Percentiles rank a stretch among this genome's conserved stretches.
phyloP scores from a whole-genome alignment of 2,329 filamentous ascomycete genomes.

The Fusarium continuum region DNA sequence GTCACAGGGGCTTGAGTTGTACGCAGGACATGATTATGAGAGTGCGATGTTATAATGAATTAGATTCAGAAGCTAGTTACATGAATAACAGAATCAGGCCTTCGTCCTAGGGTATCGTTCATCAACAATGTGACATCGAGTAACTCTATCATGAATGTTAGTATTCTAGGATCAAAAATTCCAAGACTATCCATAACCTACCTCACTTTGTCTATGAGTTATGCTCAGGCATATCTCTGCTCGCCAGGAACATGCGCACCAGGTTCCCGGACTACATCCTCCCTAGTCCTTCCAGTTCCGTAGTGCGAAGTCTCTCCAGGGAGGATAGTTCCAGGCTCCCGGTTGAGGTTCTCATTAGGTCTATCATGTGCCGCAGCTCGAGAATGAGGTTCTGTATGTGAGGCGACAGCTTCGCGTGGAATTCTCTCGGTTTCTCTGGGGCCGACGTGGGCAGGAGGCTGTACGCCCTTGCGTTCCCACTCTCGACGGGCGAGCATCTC shows the following conservation, averaged over 20 bases:
- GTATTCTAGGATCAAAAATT: too few relatives aligned
- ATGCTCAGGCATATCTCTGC: neutral
- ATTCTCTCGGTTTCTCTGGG: neutral
- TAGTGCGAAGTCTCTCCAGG: slow-evolving; percentile 14
- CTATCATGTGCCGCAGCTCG: neutral
- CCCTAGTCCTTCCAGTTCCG: slow-evolving; percentile 4
- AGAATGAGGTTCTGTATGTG: neutral
- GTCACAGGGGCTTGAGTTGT: too few relatives aligned
- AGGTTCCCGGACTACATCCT: neutral
- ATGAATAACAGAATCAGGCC: too few relatives aligned
- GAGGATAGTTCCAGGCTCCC: slow-evolving; percentile 15
- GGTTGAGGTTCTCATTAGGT: slow-evolving; percentile 10
- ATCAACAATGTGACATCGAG: too few relatives aligned
- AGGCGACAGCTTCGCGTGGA: neutral
- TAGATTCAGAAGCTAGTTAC: too few relatives aligned
- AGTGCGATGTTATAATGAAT: too few relatives aligned
- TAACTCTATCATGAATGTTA: too few relatives aligned
- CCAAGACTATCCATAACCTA: neutral
- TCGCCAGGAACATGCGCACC: neutral
- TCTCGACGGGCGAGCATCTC: slow-evolving; percentile 35
- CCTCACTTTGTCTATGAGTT: too few relatives aligned
- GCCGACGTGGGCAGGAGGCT: slow-evolving; percentile 5
- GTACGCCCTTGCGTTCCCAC: slow-evolving; percentile 23
- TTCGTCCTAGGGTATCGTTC: too few relatives aligned
- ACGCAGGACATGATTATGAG: too few relatives aligned